A percentile compares a stretch with the other conserved stretches of the same genome.
Evolutionary conservation across 108 stramenopile genomes (phyloP).

Genomic region (Hondaea fermentalgiana): DNA sequence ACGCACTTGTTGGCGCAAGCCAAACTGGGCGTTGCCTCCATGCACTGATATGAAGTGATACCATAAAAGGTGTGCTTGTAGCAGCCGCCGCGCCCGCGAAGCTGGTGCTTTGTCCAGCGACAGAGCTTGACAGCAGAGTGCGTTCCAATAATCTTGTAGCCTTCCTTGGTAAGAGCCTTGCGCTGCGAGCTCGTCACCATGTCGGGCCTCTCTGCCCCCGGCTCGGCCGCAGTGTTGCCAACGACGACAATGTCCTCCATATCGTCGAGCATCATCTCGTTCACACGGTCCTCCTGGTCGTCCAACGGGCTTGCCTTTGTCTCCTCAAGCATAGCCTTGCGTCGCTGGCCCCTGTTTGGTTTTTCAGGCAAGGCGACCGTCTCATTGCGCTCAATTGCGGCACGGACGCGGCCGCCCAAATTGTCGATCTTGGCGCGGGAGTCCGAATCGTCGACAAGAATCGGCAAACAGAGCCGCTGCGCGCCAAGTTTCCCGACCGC

Average conservation of each 20-base stretch:
- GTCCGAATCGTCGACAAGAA: slow-evolving; percentile 11
- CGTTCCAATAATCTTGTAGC: slow-evolving; percentile 85
- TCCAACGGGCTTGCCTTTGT: background rate
- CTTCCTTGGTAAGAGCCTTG: slow-evolving; percentile 79
- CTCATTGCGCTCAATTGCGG: background rate
- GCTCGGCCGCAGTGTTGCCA: slow-evolving; percentile 23
- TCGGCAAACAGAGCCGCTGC: background rate
- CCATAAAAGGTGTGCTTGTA: slow-evolving; percentile 96
- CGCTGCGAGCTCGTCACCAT: slow-evolving; percentile 90
- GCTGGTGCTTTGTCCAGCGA: slow-evolving; percentile 94
- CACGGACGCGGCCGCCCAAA: background rate
- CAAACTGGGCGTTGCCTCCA: slow-evolving; percentile 86
- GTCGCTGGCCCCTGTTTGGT: background rate
- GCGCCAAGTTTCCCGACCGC: background rate
- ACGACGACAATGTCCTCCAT: slow-evolving; percentile 81
- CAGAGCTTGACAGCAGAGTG: slow-evolving; percentile 93
- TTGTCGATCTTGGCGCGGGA: background rate
- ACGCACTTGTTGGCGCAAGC: slow-evolving; percentile 96
- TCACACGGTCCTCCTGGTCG: slow-evolving; percentile 13
- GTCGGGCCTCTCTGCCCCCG: slow-evolving; percentile 35
- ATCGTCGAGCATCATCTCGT: slow-evolving; percentile 24
- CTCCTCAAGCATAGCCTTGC: background rate
- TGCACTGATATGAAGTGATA: slow-evolving; percentile 89
- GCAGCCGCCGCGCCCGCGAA: slow-evolving; percentile 84
- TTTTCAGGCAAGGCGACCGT: background rate